These are phyloP conservation scores for Blastobotrys buckinghamii DNA, from an alignment of 1,139 yeast species.

Conservation along the genomic window DNA sequence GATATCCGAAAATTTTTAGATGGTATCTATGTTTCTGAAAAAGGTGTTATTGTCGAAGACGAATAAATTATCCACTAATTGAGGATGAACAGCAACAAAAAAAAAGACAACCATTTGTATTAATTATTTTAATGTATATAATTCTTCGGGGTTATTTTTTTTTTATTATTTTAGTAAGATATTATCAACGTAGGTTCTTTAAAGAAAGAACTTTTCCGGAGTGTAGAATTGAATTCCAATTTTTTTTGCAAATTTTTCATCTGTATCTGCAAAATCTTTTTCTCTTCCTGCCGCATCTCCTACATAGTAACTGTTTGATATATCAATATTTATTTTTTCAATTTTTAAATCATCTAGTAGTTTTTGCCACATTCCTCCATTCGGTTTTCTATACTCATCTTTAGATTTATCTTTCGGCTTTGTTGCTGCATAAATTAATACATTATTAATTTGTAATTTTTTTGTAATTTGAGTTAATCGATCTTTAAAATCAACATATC, in stretches of 20 bases:
- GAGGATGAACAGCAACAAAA: neutral
- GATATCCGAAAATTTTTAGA: slow-evolving; percentile 99
- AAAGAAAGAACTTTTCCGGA: slow-evolving; percentile 9
- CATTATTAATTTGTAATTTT: slow-evolving; percentile 33
- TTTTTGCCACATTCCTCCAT: slow-evolving; percentile 61
- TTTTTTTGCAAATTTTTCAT: slow-evolving; percentile 57
- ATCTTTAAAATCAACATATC: slow-evolving; percentile 43
- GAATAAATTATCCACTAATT: slow-evolving; percentile 37
- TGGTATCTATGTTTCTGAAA: slow-evolving; percentile 99
- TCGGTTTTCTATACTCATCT: slow-evolving; percentile 62
- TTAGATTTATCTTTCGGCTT: slow-evolving; percentile 22
- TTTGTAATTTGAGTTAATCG: slow-evolving; percentile 41
- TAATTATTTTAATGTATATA: slow-evolving; percentile 7
- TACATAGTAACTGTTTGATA: slow-evolving; percentile 57
- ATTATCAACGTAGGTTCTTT: slow-evolving; percentile 11
- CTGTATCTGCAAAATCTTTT: slow-evolving; percentile 74
- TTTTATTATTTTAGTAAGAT: neutral
- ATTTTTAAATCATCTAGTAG: slow-evolving; percentile 36
- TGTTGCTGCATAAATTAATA: slow-evolving; percentile 51
- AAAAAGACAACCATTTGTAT: neutral
- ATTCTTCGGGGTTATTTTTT: slow-evolving; percentile 2
- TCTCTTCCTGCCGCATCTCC: slow-evolving; percentile 91
- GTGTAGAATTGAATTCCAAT: slow-evolving; percentile 48
- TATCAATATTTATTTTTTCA: slow-evolving; percentile 10
- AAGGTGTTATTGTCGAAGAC: slow-evolving; percentile 77